Evolutionary conservation across 306 rosid genomes (phyloP).

Genomic region (Cucurbita pepo): DNA sequence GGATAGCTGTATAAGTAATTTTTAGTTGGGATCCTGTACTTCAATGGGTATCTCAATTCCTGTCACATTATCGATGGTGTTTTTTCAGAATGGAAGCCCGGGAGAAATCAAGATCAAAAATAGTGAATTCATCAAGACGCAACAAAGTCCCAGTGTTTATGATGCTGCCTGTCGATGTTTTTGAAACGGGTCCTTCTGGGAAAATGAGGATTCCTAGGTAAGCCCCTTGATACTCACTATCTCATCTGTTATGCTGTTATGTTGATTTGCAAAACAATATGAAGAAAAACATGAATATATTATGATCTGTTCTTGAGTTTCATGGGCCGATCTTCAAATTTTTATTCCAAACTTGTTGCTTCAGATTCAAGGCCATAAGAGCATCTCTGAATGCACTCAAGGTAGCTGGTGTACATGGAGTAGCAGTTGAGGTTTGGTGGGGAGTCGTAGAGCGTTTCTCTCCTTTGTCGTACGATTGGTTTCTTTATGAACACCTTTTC

Average conservation of each 20-base stretch:
- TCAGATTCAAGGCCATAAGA: constrained; percentile 23
- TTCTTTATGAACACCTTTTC: constrained; percentile 19
- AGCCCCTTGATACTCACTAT: not conserved
- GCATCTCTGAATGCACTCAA: constrained; percentile 25
- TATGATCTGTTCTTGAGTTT: not conserved
- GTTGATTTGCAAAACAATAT: not conserved
- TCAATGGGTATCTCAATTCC: not conserved
- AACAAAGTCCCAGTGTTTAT: constrained; percentile 16
- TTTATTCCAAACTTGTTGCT: not conserved
- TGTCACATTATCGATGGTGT: not conserved
- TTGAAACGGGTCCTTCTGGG: constrained; percentile 16
- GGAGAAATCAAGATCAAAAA: constrained; percentile 12
- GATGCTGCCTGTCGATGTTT: constrained; percentile 20
- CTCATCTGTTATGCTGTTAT: not conserved
- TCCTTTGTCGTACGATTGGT: constrained; percentile 19
- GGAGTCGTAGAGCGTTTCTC: constrained; percentile 26
- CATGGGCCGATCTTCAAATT: not conserved
- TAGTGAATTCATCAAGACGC: constrained; percentile 3
- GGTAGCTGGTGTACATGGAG: constrained; percentile 28
- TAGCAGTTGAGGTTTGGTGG: constrained; percentile 35
- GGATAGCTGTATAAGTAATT: not conserved
- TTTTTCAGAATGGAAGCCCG: constrained; percentile 18
- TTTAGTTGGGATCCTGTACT: not conserved
- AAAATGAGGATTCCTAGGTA: constrained; percentile 11
- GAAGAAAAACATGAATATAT: not conserved